These are phyloP conservation scores for Immersiporthe knoxdaviesiana DNA, from an alignment of 2,329 filamentous ascomycete genomes.

Conservation along the genomic window DNA sequence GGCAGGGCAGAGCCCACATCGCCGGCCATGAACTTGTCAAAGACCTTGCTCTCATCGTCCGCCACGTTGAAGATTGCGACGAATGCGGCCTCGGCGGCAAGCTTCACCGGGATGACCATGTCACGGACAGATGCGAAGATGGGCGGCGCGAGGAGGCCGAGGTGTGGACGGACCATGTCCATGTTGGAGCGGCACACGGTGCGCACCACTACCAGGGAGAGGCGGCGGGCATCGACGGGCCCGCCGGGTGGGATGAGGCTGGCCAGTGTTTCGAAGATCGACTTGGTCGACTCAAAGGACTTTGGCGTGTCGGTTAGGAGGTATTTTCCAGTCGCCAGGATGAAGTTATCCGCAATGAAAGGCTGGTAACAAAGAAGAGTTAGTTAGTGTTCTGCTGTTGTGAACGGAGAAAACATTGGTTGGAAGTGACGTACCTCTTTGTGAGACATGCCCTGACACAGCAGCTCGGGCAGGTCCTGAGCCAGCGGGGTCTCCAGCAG, in stretches of 20 bases:
- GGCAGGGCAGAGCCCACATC: constrained; percentile 66
- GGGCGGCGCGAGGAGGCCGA: constrained; percentile 76
- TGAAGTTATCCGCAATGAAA: constrained; percentile 86
- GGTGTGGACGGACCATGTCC: constrained; percentile 79
- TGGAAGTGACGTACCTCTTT: constrained; percentile 67
- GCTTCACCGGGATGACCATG: constrained; percentile 89
- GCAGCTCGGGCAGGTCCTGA: constrained; percentile 74
- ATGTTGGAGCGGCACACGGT: constrained; percentile 80
- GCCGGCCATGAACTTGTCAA: constrained; percentile 85
- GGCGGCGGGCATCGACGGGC: constrained; percentile 79
- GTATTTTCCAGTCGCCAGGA: constrained; percentile 90
- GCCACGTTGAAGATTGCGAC: constrained; percentile 88
- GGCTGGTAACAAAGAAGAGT: constrained; percentile 54
- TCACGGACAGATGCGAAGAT: constrained; percentile 92
- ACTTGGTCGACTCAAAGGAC: constrained; percentile 76
- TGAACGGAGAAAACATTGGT: not conserved
- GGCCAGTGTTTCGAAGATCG: constrained; percentile 78
- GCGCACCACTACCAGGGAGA: constrained; percentile 84
- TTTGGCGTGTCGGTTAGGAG: constrained; percentile 71
- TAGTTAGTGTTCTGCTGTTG: constrained; percentile 7
- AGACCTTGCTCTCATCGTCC: constrained; percentile 81
- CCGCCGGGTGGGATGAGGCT: constrained; percentile 76
- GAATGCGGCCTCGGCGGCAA: constrained; percentile 93
- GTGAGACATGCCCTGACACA: constrained; percentile 78
- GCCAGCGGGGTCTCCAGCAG: constrained; percentile 68